phyloP scores from a whole-genome alignment of 345 rosid genomes.

The Salix koriyanagi region DNA sequence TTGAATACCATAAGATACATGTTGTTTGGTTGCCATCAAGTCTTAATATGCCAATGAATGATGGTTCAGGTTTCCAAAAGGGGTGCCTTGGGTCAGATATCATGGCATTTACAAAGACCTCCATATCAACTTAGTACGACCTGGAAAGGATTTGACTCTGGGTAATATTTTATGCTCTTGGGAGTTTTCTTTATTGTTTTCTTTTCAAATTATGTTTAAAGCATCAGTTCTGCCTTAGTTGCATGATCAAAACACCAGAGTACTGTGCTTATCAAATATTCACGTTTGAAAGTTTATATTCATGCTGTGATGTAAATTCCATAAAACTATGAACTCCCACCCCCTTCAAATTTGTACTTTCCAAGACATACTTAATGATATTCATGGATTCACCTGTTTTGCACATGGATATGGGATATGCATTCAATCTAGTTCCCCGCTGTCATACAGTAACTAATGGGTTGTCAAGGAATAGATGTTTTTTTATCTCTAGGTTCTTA shows the following conservation, averaged over 20 bases:
- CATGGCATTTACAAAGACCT: conserved; percentile 64
- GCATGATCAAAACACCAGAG: neutral
- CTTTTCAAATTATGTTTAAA: neutral
- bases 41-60: conserved; percentile 3
- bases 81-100: conserved; percentile 79
- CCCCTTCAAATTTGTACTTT: neutral
- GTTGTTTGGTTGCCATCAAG: neutral
- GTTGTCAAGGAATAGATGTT: neutral
- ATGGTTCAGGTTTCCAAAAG: conserved; percentile 68
- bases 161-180: conserved; percentile 21
- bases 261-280: neutral
- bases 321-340: neutral
- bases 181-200: neutral
- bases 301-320: neutral
- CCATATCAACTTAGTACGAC: conserved; percentile 59
- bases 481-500: neutral
- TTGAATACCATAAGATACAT: neutral
- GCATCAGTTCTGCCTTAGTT: neutral
- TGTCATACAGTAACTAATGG: neutral
- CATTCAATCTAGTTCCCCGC: neutral
- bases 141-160: conserved; percentile 66
- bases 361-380: neutral
- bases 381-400: conserved; percentile 2
- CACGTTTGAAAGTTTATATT: neutral
- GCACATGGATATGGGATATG: neutral